Conservation (phyloP, 331 rosid genomes). For the Spiraea crenata region DNA sequence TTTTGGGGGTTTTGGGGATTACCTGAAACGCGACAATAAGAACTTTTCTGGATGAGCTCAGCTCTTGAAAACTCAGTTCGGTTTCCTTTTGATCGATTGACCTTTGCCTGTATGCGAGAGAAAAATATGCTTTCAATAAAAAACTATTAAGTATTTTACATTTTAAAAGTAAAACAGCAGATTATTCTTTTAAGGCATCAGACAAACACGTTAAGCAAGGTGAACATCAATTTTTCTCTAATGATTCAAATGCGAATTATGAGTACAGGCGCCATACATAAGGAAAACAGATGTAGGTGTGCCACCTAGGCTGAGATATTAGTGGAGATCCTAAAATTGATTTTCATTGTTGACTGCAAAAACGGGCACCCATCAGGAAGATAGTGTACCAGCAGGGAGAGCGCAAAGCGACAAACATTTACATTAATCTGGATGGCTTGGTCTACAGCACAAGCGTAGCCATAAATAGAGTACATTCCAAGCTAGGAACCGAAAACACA, state of each 20-base stretch:
- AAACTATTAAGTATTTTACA: not conserved
- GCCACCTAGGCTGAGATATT: conserved; percentile 1
- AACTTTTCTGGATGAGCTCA: conserved; percentile 77
- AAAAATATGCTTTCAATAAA: not conserved
- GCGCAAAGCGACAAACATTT: not conserved
- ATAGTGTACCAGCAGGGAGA: not conserved
- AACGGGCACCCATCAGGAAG: not conserved
- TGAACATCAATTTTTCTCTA: not conserved
- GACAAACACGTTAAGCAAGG: not conserved
- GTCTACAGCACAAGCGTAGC: not conserved
- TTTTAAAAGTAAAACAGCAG: not conserved
- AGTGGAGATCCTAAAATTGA: not conserved
- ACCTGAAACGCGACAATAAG: conserved; percentile 87
- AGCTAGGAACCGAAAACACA: not conserved
- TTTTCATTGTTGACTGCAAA: not conserved
- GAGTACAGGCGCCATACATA: not conserved
- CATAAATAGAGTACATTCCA: not conserved
- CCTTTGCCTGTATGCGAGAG: conserved; percentile 50
- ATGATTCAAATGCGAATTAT: not conserved
- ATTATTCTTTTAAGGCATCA: not conserved
- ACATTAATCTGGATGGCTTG: not conserved
- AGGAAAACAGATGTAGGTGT: conserved; percentile 2
- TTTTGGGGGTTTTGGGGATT: conserved; percentile 14
- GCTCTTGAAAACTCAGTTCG: conserved; percentile 65
- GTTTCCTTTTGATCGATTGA: conserved; percentile 78